phyloP scores from a whole-genome alignment of 306 rosid genomes.

The Canavalia ensiformis region DNA sequence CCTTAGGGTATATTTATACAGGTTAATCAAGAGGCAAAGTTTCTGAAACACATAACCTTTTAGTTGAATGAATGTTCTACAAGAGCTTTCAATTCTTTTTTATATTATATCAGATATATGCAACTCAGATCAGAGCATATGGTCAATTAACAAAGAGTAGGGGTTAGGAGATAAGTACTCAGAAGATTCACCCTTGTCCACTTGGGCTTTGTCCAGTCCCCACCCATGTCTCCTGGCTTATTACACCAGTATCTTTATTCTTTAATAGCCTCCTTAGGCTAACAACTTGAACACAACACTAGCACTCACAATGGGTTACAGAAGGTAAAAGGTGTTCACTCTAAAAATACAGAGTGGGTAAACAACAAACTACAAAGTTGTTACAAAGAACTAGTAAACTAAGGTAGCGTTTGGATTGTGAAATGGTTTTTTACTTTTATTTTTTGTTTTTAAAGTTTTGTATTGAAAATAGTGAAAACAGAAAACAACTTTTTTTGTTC shows the following conservation, averaged over 20 bases:
- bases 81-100: background rate
- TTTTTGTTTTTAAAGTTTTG: too few relatives aligned
- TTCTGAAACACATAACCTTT: background rate
- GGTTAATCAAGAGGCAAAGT: background rate
- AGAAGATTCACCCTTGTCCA: background rate
- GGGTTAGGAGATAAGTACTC: background rate
- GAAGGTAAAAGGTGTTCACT: conserved; percentile 10
- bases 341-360: background rate
- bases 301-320: background rate
- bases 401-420: too few relatives aligned
- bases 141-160: background rate
- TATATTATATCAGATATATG: background rate
- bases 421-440: too few relatives aligned
- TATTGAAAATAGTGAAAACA: too few relatives aligned
- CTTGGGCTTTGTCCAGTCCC: background rate
- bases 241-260: background rate
- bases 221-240: background rate
- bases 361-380: background rate
- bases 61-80: background rate
- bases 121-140: too few relatives aligned
- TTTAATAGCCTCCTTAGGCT: background rate
- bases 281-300: background rate
- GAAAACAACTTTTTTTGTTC: too few relatives aligned
- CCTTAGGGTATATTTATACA: background rate
- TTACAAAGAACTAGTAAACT: background rate